Evolutionary conservation across 345 rosid genomes (phyloP).

Genomic region (Viola odorata): DNA sequence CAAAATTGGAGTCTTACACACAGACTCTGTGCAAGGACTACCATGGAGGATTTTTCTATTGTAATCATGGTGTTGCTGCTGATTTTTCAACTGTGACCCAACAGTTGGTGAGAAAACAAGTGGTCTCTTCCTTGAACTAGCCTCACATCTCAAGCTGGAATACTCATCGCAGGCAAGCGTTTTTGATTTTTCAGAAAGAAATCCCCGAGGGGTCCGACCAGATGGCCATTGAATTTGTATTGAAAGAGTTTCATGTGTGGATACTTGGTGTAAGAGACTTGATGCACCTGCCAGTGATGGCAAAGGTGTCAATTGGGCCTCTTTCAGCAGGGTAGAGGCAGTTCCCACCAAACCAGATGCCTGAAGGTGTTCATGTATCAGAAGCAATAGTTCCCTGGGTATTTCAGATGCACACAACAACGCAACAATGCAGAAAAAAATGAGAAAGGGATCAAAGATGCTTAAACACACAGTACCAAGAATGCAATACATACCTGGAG

Average conservation of each 20-base stretch:
- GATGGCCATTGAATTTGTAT: slow-evolving; percentile 82
- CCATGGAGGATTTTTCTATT: slow-evolving; percentile 33
- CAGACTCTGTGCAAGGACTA: slow-evolving; percentile 46
- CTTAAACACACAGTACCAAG: no score
- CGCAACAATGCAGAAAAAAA: slow-evolving; percentile 9
- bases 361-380: slow-evolving; percentile 94
- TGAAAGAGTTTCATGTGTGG: slow-evolving; percentile 52
- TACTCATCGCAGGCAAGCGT: slow-evolving; percentile 38
- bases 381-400: slow-evolving; percentile 82
- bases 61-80: slow-evolving; percentile 38
- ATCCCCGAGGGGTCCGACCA: slow-evolving; percentile 64
- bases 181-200: slow-evolving; percentile 49
- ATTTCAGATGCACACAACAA: slow-evolving; percentile 9
- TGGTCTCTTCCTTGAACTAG: slow-evolving; percentile 62
- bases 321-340: slow-evolving; percentile 67
- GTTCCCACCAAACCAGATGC: slow-evolving; percentile 74
- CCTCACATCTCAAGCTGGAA: slow-evolving; percentile 38
- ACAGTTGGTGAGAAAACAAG: slow-evolving; percentile 70
- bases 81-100: slow-evolving; percentile 49
- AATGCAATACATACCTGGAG: slow-evolving; percentile 40
- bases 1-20: slow-evolving; percentile 59
- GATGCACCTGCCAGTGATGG: slow-evolving; percentile 62
- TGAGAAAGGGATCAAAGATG: no score
- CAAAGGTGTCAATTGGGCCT: slow-evolving; percentile 86
- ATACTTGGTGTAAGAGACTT: slow-evolving; percentile 48